Conservation (phyloP, 257 asterid species). For the Lantana camara region DNA sequence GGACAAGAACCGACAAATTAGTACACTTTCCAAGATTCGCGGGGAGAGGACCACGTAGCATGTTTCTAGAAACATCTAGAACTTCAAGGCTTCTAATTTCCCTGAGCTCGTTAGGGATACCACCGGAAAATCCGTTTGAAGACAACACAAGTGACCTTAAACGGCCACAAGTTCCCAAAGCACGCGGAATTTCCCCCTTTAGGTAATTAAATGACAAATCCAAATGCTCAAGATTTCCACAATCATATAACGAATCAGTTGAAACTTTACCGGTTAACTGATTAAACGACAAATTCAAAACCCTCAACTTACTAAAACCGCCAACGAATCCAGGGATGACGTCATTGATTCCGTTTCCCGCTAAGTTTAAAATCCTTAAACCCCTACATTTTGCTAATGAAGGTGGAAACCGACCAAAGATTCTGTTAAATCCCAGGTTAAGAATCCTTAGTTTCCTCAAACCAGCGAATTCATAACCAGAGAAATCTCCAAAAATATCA, state of each 20-base stretch:
- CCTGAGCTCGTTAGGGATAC: constrained; percentile 47
- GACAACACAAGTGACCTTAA: constrained; percentile 50
- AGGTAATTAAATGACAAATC: constrained; percentile 43
- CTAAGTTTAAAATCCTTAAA: constrained; percentile 39
- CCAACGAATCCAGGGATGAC: constrained; percentile 39
- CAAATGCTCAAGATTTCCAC: constrained; percentile 48
- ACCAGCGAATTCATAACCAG: constrained; percentile 32
- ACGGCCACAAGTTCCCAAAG: constrained; percentile 37
- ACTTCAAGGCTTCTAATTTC: constrained; percentile 39
- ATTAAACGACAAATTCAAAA: constrained; percentile 46
- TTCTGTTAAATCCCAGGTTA: constrained; percentile 39
- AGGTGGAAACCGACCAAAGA: constrained; percentile 38
- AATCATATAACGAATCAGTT: constrained; percentile 28
- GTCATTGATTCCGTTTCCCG: constrained; percentile 35
- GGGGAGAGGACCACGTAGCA: constrained; percentile 41
- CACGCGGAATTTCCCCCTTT: constrained; percentile 39
- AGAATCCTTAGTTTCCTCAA: constrained; percentile 42
- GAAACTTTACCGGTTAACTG: constrained; percentile 41
- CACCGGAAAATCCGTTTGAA: constrained; percentile 39
- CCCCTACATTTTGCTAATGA: constrained; percentile 37
- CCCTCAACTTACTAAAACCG: constrained; percentile 32
- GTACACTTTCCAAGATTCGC: constrained; percentile 38
- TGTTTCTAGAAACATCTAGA: constrained; percentile 42
- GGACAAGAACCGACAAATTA: constrained; percentile 44
- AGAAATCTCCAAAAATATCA: constrained; percentile 34